Base-by-base conservation (phyloP, 2,329 filamentous ascomycete species). In the Colletotrichum agaves region DNA sequence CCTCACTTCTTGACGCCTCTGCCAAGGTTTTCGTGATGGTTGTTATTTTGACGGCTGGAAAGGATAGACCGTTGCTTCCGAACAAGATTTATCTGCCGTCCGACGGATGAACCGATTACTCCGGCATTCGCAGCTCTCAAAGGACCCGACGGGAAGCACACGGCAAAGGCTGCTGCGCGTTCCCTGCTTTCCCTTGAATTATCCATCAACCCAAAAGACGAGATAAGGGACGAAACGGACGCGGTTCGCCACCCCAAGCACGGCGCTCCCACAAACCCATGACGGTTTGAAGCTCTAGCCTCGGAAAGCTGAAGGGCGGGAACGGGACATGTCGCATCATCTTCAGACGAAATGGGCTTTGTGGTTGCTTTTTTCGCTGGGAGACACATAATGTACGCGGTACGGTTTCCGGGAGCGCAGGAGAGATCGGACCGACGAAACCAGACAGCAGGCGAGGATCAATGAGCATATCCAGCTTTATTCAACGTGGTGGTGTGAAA, bases 241-340 rank as follows among this genome's bases (percentile, higher is more conserved):
- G 44, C 17, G 52, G 46, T 58, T 58, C 31, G 64, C 64, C 61
- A 47, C 46, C 21, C 27, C 27, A 7, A 33, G 19, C 5, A 63
- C 5, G 23, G 46, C 53, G 53, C 53, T 49, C 53, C 39, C 39
- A 64, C 47, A 52, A 33, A 33, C 61, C 12, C 19, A 59, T 59
- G 61, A 49, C 47, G 23, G 61, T 47, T 53, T 59, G 47, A 41
- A 31, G 46, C 35, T 23, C 31, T 49, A 21, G 53, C 39, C 21
- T 39, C 39, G 37, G 46, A 37, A 52, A 37, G 46, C 53, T 46
- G 61, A 53, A 49, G 19, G 50, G 33, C 61, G 47, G 46, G 61
- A 58, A 53, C 61, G 61, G 64, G 46, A 59, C 61, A 46, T 3
- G 61, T 67, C 61, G 64, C 64, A 67, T 52, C 53, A 23, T 59